These are phyloP conservation scores for Cinchona pubescens DNA, from an alignment of 257 asterid genomes.

Conservation along the genomic window DNA sequence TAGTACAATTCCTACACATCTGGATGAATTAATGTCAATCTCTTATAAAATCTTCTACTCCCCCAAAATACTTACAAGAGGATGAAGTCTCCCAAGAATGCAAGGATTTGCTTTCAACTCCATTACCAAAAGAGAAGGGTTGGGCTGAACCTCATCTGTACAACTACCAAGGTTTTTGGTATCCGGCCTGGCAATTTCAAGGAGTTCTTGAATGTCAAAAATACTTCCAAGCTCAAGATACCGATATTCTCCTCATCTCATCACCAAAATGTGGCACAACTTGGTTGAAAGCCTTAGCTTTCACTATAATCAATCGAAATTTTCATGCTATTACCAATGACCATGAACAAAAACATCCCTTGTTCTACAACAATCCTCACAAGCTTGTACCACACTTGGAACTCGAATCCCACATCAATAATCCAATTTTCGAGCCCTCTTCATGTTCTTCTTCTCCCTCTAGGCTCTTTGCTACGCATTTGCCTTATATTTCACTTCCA, in stretches of 20 bases:
- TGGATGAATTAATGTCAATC: too few species aligned
- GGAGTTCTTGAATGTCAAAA: slow-evolving; percentile 19
- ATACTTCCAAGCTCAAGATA: slow-evolving; percentile 20
- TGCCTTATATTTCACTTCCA: too few species aligned
- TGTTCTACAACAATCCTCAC: slow-evolving; percentile 20
- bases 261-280: slow-evolving; percentile 32
- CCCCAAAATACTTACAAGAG: background rate
- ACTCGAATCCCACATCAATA: too few species aligned
- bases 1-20: too few species aligned
- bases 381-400: slow-evolving; percentile 22
- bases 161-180: slow-evolving; percentile 31
- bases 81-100: background rate
- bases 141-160: too few species aligned
- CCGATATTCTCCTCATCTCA: slow-evolving; percentile 20
- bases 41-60: background rate
- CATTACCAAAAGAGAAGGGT: background rate
- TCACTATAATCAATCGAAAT: slow-evolving; percentile 7
- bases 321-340: background rate
- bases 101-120: background rate
- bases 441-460: background rate
- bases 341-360: slow-evolving; percentile 11
- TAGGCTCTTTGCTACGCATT: too few species aligned
- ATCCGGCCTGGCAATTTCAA: slow-evolving; percentile 4
- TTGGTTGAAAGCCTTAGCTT: slow-evolving; percentile 23
- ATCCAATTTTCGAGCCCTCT: background rate